Evolutionary conservation across 306 rosid genomes (phyloP).

Genomic region (Astragalus membranaceus): DNA sequence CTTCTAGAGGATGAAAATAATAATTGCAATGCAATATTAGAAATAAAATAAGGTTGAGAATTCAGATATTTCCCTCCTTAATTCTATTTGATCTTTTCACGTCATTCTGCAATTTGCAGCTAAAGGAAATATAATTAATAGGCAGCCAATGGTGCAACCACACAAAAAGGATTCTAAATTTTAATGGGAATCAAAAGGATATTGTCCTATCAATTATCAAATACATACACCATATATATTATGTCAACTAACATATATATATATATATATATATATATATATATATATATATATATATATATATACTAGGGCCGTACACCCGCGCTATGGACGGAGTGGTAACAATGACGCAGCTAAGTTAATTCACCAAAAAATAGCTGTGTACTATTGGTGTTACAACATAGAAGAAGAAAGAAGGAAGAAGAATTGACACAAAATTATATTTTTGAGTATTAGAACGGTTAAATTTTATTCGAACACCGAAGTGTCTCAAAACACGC

Average conservation of each 20-base stretch:
- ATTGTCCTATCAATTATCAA: conserved; percentile 8
- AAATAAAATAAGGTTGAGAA: neutral
- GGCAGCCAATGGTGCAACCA: conserved; percentile 18
- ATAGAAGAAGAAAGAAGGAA: no score
- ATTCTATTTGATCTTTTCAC: conserved; percentile 13
- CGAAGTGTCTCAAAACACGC: no score
- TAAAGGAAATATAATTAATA: conserved; percentile 17
- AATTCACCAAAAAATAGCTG: no score
- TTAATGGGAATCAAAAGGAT: conserved; percentile 26
- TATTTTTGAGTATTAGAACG: no score
- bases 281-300: no score
- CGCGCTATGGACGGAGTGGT: no score
- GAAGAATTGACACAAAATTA: no score
- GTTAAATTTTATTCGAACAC: no score
- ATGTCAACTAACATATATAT: neutral
- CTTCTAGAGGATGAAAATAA: neutral
- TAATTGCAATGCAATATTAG: neutral
- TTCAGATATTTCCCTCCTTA: conserved; percentile 1
- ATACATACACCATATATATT: neutral
- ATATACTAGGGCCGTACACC: no score
- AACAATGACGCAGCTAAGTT: no score
- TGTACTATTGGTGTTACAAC: no score
- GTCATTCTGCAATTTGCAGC: conserved; percentile 26
- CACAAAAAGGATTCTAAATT: conserved; percentile 17
- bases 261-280: no score